phyloP scores from a whole-genome alignment of 106 monocot species.

The Amphibolis antarctica region DNA sequence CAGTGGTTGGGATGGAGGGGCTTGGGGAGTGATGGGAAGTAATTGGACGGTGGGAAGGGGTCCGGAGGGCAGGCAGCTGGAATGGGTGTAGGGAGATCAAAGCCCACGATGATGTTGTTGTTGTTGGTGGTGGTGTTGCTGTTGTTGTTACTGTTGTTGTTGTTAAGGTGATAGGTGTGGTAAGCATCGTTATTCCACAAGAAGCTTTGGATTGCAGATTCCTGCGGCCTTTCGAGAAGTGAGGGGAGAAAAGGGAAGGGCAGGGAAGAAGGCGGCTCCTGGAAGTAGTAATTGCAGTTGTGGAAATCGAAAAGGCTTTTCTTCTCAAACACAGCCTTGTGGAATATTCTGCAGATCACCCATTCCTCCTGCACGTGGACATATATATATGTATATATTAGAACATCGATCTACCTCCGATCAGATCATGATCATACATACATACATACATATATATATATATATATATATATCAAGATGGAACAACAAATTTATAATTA shows the following conservation, averaged over 20 bases:
- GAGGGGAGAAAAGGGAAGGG: constrained; percentile 7
- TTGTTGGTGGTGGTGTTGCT: not conserved
- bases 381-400: no score
- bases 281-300: constrained; percentile 16
- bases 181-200: constrained; percentile 1
- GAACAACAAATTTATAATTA: no score
- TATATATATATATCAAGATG: no score
- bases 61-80: not conserved
- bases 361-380: constrained; percentile 99
- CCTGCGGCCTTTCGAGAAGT: constrained; percentile 29
- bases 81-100: not conserved
- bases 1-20: constrained; percentile 8
- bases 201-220: constrained; percentile 32
- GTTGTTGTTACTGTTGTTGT: constrained; percentile 1
- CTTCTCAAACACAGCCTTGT: constrained; percentile 52
- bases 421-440: not conserved
- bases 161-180: constrained; percentile 1
- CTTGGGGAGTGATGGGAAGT: constrained; percentile 9
- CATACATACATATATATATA: not conserved
- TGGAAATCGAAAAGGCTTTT: constrained; percentile 22
- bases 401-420: not conserved
- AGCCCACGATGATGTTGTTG: not conserved
- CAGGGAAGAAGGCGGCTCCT: constrained; percentile 19
- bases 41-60: constrained; percentile 6
- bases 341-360: constrained; percentile 97